phyloP scores from a whole-genome alignment of 2,329 filamentous ascomycete species.

The Colletotrichum zoysiae region DNA sequence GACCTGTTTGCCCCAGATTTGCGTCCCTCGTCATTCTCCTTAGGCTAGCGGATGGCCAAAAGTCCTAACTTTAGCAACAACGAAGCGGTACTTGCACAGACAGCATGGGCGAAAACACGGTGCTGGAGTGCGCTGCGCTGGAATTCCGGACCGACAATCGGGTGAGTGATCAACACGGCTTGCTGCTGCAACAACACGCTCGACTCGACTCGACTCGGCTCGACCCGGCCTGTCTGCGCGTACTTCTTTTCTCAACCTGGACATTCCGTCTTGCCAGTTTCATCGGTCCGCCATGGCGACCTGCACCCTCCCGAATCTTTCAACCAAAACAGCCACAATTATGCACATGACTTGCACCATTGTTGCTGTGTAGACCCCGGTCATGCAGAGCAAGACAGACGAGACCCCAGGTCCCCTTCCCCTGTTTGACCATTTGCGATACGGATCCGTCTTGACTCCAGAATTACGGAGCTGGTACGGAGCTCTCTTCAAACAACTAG shows the following conservation, averaged over 20 bases:
- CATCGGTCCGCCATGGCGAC: neutral
- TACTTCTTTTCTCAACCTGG: neutral
- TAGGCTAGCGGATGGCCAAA: conserved; percentile 11
- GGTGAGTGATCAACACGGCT: conserved; percentile 12
- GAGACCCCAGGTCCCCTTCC: neutral
- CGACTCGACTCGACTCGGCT: neutral
- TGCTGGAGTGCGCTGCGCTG: conserved; percentile 33
- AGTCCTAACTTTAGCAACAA: conserved; percentile 42
- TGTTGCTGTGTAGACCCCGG: conserved; percentile 15
- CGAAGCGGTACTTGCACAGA: conserved; percentile 26
- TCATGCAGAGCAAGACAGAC: neutral
- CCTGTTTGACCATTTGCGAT: conserved; percentile 20
- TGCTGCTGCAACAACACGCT: conserved; percentile 4
- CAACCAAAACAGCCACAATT: conserved; percentile 17
- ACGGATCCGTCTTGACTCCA: conserved; percentile 10
- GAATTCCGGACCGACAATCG: conserved; percentile 29
- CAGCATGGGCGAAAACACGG: conserved; percentile 22
- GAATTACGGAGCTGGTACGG: conserved; percentile 31
- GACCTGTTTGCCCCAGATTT: conserved; percentile 15
- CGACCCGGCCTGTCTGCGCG: neutral
- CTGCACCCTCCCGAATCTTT: neutral
- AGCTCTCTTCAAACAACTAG: conserved; percentile 3
- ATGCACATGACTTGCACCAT: conserved; percentile 12
- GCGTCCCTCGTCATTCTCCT: conserved; percentile 11
- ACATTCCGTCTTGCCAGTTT: neutral